These are phyloP conservation scores for Camelina laxa DNA, from an alignment of 345 rosid species.

Conservation along the genomic window DNA sequence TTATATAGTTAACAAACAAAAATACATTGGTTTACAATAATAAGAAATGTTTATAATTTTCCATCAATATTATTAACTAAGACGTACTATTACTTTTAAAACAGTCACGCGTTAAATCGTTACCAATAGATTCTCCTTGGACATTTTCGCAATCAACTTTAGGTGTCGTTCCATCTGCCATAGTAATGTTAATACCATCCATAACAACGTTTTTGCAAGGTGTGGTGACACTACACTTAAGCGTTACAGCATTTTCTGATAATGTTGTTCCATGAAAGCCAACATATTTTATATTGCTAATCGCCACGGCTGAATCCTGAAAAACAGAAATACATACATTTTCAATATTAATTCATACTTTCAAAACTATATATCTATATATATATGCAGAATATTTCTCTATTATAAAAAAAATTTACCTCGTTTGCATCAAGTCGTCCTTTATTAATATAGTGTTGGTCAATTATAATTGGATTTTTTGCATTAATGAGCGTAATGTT, in stretches of 20 bases:
- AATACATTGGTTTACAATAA: too few relatives aligned
- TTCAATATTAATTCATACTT: not conserved
- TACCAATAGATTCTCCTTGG: conserved; percentile 7
- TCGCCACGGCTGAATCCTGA: conserved; percentile 26
- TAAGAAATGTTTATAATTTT: too few relatives aligned
- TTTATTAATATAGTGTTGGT: conserved; percentile 28
- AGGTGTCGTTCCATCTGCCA: conserved; percentile 10
- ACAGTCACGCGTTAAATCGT: not conserved
- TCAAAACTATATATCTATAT: not conserved
- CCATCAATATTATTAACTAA: not conserved
- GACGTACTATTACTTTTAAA: not conserved
- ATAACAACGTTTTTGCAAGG: conserved; percentile 10
- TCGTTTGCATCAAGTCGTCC: not conserved
- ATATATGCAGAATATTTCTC: not conserved
- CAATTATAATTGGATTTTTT: conserved; percentile 35
- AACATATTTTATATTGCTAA: conserved; percentile 16
- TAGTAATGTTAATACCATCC: conserved; percentile 13
- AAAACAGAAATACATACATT: not conserved
- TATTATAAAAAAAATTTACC: conserved; percentile 1
- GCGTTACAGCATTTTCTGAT: not conserved
- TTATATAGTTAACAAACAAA: not conserved
- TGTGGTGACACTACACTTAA: conserved; percentile 20
- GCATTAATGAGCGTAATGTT: conserved; percentile 27
- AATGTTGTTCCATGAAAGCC: conserved; percentile 26
- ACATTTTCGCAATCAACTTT: conserved; percentile 11